phyloP scores from a whole-genome alignment of 306 rosid genomes.

The Fagus sylvatica region DNA sequence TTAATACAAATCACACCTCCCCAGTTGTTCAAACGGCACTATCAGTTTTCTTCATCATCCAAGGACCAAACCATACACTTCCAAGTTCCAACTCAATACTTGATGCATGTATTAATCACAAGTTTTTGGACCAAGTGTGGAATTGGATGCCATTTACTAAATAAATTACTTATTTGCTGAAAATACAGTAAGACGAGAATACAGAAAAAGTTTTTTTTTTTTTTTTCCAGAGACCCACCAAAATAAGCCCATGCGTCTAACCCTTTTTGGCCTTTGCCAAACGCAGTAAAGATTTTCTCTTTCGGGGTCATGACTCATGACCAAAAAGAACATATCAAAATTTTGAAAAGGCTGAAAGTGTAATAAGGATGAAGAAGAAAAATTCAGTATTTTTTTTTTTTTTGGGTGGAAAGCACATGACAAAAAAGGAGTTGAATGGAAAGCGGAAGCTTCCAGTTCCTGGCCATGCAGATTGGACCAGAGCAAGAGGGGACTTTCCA shows the following conservation, averaged over 20 bases:
- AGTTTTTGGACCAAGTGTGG: neutral
- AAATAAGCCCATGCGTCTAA: too few species aligned
- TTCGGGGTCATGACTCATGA: too few species aligned
- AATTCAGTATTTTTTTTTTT: neutral
- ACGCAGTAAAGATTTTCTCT: too few species aligned
- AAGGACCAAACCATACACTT: neutral
- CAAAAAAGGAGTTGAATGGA: constrained; percentile 15
- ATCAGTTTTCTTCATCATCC: neutral
- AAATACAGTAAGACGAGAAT: too few species aligned
- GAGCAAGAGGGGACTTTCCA: constrained; percentile 21
- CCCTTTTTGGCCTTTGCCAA: too few species aligned
- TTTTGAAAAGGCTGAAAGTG: neutral
- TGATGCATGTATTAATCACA: neutral
- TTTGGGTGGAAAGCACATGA: neutral
- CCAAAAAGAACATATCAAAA: neutral
- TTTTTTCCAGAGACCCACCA: neutral
- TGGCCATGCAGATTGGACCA: constrained; percentile 20
- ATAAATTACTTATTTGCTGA: too few species aligned
- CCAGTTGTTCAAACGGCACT: too few species aligned
- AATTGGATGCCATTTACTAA: too few species aligned
- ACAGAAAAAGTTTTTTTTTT: neutral
- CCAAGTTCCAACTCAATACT: neutral
- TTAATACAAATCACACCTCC: neutral
- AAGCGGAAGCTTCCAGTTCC: constrained; percentile 30
- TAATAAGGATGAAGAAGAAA: neutral